phyloP scores from a whole-genome alignment of 345 rosid genomes.

The Boechera retrofracta region DNA sequence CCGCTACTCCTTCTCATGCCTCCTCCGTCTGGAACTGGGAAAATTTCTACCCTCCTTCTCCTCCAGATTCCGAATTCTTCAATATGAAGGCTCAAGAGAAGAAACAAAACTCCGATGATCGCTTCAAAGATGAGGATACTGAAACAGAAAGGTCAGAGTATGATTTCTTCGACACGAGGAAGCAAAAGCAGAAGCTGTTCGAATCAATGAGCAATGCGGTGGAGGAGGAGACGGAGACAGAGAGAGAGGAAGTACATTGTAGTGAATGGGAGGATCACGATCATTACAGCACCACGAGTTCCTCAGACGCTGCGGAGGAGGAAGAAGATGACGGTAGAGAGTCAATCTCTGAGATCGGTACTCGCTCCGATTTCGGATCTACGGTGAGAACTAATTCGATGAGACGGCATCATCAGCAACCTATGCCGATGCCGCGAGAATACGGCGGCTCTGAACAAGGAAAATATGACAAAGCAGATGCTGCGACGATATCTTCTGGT shows the following conservation, averaged over 20 bases:
- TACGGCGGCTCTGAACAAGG: conserved; percentile 25
- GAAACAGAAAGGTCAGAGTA: conserved; percentile 74
- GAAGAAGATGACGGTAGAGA: conserved; percentile 54
- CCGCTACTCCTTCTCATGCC: conserved; percentile 81
- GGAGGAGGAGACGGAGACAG: conserved; percentile 58
- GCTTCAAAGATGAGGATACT: conserved; percentile 39
- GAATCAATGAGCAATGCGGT: conserved; percentile 26
- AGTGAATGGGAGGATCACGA: conserved; percentile 93
- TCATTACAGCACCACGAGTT: conserved; percentile 64
- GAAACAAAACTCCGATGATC: conserved; percentile 24
- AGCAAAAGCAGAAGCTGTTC: conserved; percentile 37
- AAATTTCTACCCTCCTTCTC: conserved; percentile 90
- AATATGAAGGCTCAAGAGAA: conserved; percentile 50
- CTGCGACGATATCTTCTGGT: conserved; percentile 55
- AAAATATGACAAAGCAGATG: conserved; percentile 52
- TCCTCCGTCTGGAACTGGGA: conserved; percentile 99
- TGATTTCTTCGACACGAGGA: conserved; percentile 64
- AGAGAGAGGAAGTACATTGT: conserved; percentile 93
- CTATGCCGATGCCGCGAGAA: conserved; percentile 40
- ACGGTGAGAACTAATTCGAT: conserved; percentile 44
- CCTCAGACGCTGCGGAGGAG: conserved; percentile 56
- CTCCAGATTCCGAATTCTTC: conserved; percentile 90
- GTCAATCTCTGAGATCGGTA: conserved; percentile 73
- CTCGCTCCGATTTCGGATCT: conserved; percentile 69
- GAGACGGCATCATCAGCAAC: conserved; percentile 33